A percentile compares a stretch with the other conserved stretches of the same genome.
Conservation (phyloP, 1,139 yeast genomes). For the Lodderomyces metapsilosis region DNA sequence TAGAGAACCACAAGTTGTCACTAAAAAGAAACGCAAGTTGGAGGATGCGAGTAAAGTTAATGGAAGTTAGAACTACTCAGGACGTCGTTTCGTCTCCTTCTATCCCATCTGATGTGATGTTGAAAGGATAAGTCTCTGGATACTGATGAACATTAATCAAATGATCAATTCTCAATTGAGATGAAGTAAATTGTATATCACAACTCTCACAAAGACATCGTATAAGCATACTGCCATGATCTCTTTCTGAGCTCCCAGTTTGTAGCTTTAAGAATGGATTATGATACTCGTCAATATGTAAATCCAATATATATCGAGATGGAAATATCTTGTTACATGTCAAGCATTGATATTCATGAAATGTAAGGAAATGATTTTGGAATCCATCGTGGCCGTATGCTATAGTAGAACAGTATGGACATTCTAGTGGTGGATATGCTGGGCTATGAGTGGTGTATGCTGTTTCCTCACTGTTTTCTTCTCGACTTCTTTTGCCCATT, state of each 20-base stretch:
- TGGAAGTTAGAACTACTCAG: background rate
- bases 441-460: background rate
- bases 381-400: background rate
- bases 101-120: conserved; percentile 32
- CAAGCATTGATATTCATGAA: conserved; percentile 33
- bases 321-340: conserved; percentile 47
- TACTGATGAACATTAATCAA: conserved; percentile 49
- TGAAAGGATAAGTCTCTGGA: conserved; percentile 42
- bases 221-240: conserved; percentile 31
- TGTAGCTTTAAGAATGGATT: conserved; percentile 40
- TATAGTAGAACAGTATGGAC: background rate
- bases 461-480: background rate
- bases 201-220: conserved; percentile 43
- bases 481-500: conserved; percentile 4
- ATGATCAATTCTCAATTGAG: conserved; percentile 43
- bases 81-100: too few species aligned
- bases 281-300: conserved; percentile 55
- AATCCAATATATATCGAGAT: conserved; percentile 30
- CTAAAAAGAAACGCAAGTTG: conserved; percentile 38
- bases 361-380: conserved; percentile 2
- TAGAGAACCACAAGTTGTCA: conserved; percentile 53
- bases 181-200: conserved; percentile 28
- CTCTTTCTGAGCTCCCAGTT: conserved; percentile 31
- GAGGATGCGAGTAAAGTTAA: conserved; percentile 11
- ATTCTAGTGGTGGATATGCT: background rate